Percentiles rank a stretch among this genome's conserved stretches.
phyloP scores from a whole-genome alignment of 1,284 basidiomycete species.

The Phellopilus nigrolimitatus region DNA sequence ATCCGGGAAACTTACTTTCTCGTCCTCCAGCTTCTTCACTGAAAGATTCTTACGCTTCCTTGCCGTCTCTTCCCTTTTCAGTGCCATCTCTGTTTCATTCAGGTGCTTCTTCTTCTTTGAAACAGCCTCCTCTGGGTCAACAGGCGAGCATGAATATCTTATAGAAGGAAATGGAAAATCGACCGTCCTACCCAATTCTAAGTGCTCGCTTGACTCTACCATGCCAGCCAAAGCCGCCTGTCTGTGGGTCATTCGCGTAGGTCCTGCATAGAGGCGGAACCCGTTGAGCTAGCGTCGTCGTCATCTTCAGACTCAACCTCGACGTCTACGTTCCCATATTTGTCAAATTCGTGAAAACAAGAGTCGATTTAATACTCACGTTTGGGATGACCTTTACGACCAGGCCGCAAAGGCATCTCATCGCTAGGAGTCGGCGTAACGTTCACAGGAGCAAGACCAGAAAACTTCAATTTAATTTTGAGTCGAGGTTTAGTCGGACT shows the following conservation, averaged over 20 bases:
- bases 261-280: slow-evolving; percentile 31
- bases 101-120: slow-evolving; percentile 71
- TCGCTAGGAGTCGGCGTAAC: slow-evolving; percentile 35
- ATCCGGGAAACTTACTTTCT: slow-evolving; percentile 65
- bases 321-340: slow-evolving; percentile 37
- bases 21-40: slow-evolving; percentile 89
- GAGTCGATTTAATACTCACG: slow-evolving; percentile 20
- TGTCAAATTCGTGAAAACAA: slow-evolving; percentile 1
- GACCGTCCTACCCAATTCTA: slow-evolving; percentile 45
- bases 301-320: slow-evolving; percentile 52
- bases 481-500: slow-evolving; percentile 37
- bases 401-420: slow-evolving; percentile 27
- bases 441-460: slow-evolving; percentile 37
- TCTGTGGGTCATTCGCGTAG: slow-evolving; percentile 55
- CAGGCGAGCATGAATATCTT: slow-evolving; percentile 17
- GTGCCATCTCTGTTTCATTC: slow-evolving; percentile 77
- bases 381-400: slow-evolving; percentile 22
- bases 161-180: slow-evolving; percentile 21
- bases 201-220: slow-evolving; percentile 54
- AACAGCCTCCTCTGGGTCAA: slow-evolving; percentile 37
- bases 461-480: slow-evolving; percentile 63
- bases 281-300: slow-evolving; percentile 31
- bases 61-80: slow-evolving; percentile 82
- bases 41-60: slow-evolving; percentile 80
- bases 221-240: slow-evolving; percentile 69